Evolutionary conservation across 441 rosid genomes (phyloP).

Genomic region (Aquilaria agallochum): DNA sequence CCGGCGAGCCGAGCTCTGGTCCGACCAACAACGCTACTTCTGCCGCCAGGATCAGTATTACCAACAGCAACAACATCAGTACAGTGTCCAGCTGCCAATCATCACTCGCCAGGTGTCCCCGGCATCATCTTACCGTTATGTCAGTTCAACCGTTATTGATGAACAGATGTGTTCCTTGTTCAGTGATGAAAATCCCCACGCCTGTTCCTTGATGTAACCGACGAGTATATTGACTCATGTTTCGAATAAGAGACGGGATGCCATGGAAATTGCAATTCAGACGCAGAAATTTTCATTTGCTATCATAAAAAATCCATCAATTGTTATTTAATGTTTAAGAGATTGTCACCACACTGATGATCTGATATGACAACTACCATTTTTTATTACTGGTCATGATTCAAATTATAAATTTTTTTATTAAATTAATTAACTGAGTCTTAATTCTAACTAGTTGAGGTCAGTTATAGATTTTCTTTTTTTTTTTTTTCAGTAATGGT

Average conservation of each 20-base stretch:
- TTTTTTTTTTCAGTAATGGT: no score
- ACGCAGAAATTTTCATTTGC: no score
- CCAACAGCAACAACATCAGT: slow-evolving; percentile 5
- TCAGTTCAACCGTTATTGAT: slow-evolving; percentile 29
- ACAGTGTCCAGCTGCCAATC: slow-evolving; percentile 3
- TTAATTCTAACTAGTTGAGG: no score
- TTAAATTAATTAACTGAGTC: no score
- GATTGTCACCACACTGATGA: no score
- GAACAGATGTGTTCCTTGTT: slow-evolving; percentile 41
- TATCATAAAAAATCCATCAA: no score
- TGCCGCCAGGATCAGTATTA: no score
- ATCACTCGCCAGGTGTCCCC: slow-evolving; percentile 3
- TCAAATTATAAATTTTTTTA: no score
- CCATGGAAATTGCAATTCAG: background rate
- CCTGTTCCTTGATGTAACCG: slow-evolving; percentile 53
- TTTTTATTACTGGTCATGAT: no score
- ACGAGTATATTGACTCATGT: background rate
- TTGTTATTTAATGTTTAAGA: no score
- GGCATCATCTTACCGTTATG: slow-evolving; percentile 35
- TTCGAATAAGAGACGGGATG: slow-evolving; percentile 6
- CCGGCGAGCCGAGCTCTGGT: slow-evolving; percentile 62
- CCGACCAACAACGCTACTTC: slow-evolving; percentile 31
- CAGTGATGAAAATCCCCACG: slow-evolving; percentile 75
- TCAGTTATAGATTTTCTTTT: no score
- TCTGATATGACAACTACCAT: no score